These are phyloP conservation scores for Colletotrichum graminicola DNA, from an alignment of 2,329 filamentous ascomycete species.

Conservation along the genomic window DNA sequence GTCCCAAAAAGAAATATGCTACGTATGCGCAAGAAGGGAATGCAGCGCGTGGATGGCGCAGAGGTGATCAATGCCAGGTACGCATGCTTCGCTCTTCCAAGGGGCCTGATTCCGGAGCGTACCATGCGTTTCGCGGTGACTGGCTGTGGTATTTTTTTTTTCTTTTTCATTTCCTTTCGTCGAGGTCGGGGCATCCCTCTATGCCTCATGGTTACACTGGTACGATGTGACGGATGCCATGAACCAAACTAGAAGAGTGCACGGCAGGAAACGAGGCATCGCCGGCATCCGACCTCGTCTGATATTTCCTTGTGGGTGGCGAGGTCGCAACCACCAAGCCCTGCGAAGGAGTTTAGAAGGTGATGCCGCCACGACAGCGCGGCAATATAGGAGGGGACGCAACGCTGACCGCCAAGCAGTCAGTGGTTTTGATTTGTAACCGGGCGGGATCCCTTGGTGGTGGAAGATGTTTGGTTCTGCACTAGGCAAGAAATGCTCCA, in stretches of 20 bases:
- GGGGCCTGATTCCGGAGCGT: background rate
- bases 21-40: conserved; percentile 1
- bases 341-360: conserved; percentile 1
- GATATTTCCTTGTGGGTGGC: background rate
- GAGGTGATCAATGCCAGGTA: conserved; percentile 25
- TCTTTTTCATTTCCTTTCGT: conserved; percentile 7
- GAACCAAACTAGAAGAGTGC: conserved; percentile 5
- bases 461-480: background rate
- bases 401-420: conserved; percentile 9
- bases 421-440: background rate
- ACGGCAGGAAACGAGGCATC: background rate
- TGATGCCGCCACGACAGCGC: background rate
- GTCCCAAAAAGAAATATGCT: conserved; percentile 26
- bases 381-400: background rate
- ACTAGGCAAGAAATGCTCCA: conserved; percentile 15
- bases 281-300: background rate
- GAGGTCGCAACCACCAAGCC: conserved; percentile 5
- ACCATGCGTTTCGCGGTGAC: background rate
- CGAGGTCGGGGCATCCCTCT: background rate
- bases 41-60: conserved; percentile 6
- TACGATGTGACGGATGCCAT: conserved; percentile 2
- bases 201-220: background rate
- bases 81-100: background rate
- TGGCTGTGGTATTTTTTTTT: background rate
- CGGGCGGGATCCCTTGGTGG: background rate